Percentiles rank a stretch among this genome's conserved stretches.
Evolutionary conservation across 73 alveolate genomes (phyloP).

Genomic region (Paramecium pentaurelia): DNA sequence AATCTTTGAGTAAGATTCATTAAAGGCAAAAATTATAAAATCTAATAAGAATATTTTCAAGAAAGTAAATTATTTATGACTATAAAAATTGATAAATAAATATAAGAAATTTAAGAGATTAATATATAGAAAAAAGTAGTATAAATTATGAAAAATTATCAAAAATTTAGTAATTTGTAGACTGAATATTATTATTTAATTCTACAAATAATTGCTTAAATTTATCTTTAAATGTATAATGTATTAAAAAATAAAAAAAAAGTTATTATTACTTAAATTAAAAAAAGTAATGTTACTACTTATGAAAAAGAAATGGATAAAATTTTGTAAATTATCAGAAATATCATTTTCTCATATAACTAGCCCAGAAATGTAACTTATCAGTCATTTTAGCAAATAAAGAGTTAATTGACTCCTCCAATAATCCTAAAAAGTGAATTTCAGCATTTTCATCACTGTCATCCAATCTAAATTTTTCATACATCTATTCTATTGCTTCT

Average conservation of each 20-base stretch:
- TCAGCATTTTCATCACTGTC: constrained; percentile 89
- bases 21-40: not conserved
- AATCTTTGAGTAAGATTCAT: not conserved
- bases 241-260: not conserved
- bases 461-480: constrained; percentile 91
- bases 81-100: not conserved
- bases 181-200: too few relatives aligned
- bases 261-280: not conserved
- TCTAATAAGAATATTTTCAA: not conserved
- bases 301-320: not conserved
- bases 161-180: not conserved
- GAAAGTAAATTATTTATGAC: not conserved
- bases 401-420: constrained; percentile 90
- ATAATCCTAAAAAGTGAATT: constrained; percentile 77
- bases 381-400: constrained; percentile 93
- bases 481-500: constrained; percentile 80
- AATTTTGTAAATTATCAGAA: not conserved
- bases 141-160: not conserved
- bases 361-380: constrained; percentile 94
- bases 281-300: not conserved
- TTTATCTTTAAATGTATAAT: not conserved
- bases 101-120: not conserved
- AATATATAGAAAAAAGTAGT: too few relatives aligned
- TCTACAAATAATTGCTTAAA: too few relatives aligned
- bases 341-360: constrained; percentile 78